These are phyloP conservation scores for Wickerhamiella siamensis DNA, from an alignment of 805 yeast species.

Conservation along the genomic window DNA sequence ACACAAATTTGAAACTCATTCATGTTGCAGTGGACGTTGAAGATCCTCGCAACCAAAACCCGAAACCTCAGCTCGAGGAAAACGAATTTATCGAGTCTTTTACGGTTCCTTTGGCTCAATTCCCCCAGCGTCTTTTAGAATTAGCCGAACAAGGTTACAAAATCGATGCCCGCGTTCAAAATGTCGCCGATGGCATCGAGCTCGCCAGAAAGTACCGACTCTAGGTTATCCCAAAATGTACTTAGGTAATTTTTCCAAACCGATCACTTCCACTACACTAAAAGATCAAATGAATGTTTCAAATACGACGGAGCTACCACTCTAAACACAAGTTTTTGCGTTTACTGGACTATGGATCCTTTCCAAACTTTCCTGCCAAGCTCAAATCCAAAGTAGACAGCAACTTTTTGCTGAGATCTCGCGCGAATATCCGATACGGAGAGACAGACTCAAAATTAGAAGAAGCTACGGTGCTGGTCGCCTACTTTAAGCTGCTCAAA, in stretches of 20 bases:
- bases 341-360: background rate
- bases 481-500: background rate
- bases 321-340: background rate
- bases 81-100: conserved; percentile 89
- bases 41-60: conserved; percentile 51
- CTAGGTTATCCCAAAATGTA: background rate
- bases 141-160: conserved; percentile 53
- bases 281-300: background rate
- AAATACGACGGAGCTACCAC: background rate
- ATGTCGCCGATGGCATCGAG: conserved; percentile 67
- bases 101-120: conserved; percentile 39
- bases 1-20: conserved; percentile 72
- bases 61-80: conserved; percentile 67
- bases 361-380: background rate
- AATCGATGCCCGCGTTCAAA: conserved; percentile 78
- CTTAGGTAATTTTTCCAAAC: background rate
- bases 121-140: conserved; percentile 39
- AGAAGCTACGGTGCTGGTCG: background rate
- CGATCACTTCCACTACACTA: too few species aligned
- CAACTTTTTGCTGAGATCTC: background rate
- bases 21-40: conserved; percentile 61
- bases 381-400: background rate
- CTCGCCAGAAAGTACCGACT: conserved; percentile 29
- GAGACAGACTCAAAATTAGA: background rate
- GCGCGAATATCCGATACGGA: background rate